Evolutionary conservation across 2,329 filamentous ascomycete species (phyloP), one percentile per base, ranked within the genome.

Genomic region (Incumbomyces lentus): DNA sequence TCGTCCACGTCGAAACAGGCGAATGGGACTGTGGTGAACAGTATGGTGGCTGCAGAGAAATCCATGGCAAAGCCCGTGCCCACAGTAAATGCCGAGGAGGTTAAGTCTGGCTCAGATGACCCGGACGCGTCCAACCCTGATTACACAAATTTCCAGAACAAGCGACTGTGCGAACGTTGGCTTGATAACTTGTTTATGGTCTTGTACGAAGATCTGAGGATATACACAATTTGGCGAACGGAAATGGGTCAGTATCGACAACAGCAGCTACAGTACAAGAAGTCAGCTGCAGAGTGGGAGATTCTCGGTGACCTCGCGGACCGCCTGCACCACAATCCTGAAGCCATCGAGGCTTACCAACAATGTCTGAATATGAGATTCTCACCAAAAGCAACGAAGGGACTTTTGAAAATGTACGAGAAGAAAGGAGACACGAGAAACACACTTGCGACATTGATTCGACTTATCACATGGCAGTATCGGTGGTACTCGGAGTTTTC

Each of bases 401-500:
- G 92, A 2, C 81, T 96, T 47, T 69, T 96, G 42, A 81, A 80
- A 46, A 75, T 86, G 40, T 87, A 88, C 56, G 84, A 93, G 66
- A 78, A 78, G 61, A 75, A 76, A 49, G 85, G 84, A 59, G 86
- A 86, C 65, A 88, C 86, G 2, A 74, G 87, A 51, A 84, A 88
- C 50, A 86, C 82, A 48, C 76, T 96, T 6, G 84, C 81, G 22
- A 82, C 86, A n/a, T 73, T 95, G 49, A 95, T 98, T 55, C 75
- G 88, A 44, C 72, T 98, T 35, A 86, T 96, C 30, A 92, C 90
- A 11, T 98, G 92, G 92, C 92, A 98, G 68, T 98, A 95, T 68
- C 77, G 92, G 56, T 98, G 92, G 92, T 98, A 98, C 70, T 95
- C 89, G 47, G 92, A 98, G 79, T 98, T 98, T 68, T 95, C 89